Base-by-base conservation (phyloP, 163 green algal species). In the Scenedesmus sp. region DNA sequence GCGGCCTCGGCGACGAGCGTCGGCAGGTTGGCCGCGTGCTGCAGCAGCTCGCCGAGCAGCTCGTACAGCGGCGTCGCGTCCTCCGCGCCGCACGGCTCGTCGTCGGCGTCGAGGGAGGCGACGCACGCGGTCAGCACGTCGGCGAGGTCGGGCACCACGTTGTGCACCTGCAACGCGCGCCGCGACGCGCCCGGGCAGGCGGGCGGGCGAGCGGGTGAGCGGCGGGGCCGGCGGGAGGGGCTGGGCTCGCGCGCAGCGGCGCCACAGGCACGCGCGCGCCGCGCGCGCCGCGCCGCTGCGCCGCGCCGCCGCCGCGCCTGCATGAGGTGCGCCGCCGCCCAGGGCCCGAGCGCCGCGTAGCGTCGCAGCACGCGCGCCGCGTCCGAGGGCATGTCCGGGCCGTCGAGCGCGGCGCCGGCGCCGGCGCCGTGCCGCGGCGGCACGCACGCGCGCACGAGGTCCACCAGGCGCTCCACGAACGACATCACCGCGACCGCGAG, bases 301-400 rank as follows among this genome's bases (percentile, higher is more conserved):
- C 7, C 13, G 10, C 24, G 60, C 22, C 29, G 24, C 33, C 22
- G 7, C 24, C 42, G 60, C 60, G 60, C 70, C 70, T 60, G 47
- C 70, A 70, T 60, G 7, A 70, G 26, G 31, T 78, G 70, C 34
- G 70, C 57, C n/a, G 56, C 57, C 4, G 72, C 72, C 58, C 58
- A 71, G 4, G 57, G 57, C 5, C 29, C 58, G 20, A 60, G 18
- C 51, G 45, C 17, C 10, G 44, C 72, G 34, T 63, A 70, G 28
- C 18, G 26, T 18, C n/a, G 10, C 29, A 80, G 60, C 39, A 78
- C 28, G 44, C 56, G 45, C 2, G 29, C 56, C 47, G 26, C 70
- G 22, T 67, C 44, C 13, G 39, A 15, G n/a, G 56, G 54, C 0
- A 60, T 36, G n/a, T 50, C 57, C 18, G 14, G 33, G 11, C 60